phyloP scores from a whole-genome alignment of 2,329 filamentous ascomycete genomes.

The Fusarium hostae region DNA sequence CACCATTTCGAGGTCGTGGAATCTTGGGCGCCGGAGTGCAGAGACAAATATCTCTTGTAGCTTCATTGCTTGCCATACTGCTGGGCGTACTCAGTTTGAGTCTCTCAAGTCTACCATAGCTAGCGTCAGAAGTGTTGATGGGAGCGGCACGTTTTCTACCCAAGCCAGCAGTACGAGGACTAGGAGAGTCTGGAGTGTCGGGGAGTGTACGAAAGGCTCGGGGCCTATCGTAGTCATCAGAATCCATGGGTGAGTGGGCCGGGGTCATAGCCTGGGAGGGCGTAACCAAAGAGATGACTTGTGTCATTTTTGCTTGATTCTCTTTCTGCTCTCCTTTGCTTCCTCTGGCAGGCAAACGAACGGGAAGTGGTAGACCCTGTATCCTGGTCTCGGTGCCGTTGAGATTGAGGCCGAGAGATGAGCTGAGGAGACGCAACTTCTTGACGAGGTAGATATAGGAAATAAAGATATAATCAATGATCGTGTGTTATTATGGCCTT shows the following conservation, averaged over 20 bases:
- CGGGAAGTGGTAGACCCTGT: constrained; percentile 22
- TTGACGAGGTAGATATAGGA: constrained; percentile 9
- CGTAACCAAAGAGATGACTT: constrained; percentile 45
- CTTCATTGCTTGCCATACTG: constrained; percentile 46
- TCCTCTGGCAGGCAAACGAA: constrained; percentile 34
- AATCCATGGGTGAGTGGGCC: constrained; percentile 39
- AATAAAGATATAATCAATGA: constrained; percentile 9
- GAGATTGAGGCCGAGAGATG: constrained; percentile 7
- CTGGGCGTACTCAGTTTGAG: constrained; percentile 45
- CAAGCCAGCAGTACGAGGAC: constrained; percentile 39
- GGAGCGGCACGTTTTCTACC: constrained; percentile 59
- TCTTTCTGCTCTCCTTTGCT: neutral
- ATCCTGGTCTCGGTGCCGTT: constrained; percentile 17
- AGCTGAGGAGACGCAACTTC: neutral
- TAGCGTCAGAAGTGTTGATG: constrained; percentile 59
- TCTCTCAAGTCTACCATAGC: constrained; percentile 48
- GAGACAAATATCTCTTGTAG: constrained; percentile 62
- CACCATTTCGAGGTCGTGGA: constrained; percentile 69
- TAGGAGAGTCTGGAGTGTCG: constrained; percentile 42
- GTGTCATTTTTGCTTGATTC: constrained; percentile 41
- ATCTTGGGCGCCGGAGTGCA: constrained; percentile 68
- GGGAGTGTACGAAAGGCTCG: constrained; percentile 34
- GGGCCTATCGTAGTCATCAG: constrained; percentile 38
- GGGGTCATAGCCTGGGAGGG: constrained; percentile 43
- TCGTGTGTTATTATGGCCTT: neutral